A percentile compares a stretch with the other conserved stretches of the same genome.
Conservation (phyloP, 768 basidiomycete genomes). For the Suillus discolor region DNA sequence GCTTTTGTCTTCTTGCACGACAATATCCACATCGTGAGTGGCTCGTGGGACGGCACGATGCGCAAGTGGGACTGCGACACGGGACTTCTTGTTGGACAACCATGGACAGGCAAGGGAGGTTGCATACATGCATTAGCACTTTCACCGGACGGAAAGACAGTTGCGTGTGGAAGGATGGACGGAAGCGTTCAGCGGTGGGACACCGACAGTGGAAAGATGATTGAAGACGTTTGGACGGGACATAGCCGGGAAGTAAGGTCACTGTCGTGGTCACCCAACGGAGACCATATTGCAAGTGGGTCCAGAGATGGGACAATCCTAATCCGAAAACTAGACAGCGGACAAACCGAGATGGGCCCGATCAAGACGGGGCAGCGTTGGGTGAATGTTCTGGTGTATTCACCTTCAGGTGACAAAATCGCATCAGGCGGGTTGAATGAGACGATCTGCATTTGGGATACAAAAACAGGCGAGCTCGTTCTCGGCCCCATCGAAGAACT, state of each 20-base stretch:
- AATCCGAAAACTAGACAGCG: neutral
- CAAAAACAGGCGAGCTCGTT: neutral
- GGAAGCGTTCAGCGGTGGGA: neutral
- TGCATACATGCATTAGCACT: neutral
- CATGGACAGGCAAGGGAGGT: neutral
- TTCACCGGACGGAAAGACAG: neutral
- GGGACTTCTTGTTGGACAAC: neutral
- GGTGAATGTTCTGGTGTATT: neutral
- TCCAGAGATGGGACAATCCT: neutral
- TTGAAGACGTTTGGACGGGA: neutral
- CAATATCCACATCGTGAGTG: neutral
- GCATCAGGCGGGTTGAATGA: neutral
- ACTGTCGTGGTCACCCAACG: neutral
- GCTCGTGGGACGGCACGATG: neutral
- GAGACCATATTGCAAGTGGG: neutral
- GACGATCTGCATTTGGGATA: neutral
- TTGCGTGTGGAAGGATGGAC: neutral
- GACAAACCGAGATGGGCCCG: neutral
- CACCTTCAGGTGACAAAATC: neutral
- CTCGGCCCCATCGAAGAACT: neutral
- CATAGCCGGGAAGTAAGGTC: neutral
- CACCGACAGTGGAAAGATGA: neutral
- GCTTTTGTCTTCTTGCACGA: neutral
- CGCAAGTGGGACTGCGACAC: neutral
- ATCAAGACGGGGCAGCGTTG: neutral